Percentiles rank a stretch among this genome's conserved stretches.
phyloP scores from a whole-genome alignment of 1,284 basidiomycete genomes.

The Trichosporon inkin region DNA sequence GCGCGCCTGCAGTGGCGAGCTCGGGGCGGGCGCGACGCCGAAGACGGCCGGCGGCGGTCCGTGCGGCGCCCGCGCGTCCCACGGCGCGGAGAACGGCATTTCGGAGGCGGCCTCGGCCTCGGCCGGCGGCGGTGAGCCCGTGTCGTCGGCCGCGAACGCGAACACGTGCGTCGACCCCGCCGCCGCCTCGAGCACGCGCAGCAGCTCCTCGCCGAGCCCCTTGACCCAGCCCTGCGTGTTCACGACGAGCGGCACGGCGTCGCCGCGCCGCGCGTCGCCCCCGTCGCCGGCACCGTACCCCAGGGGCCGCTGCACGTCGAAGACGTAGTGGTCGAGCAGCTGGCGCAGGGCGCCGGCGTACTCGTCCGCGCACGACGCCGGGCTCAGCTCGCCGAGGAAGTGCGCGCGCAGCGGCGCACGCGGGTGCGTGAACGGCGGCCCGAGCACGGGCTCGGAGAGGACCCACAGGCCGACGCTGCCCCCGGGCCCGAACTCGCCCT shows the following conservation, averaged over 20 bases:
- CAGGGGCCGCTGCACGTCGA: slow-evolving; percentile 62
- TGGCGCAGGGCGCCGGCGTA: slow-evolving; percentile 70
- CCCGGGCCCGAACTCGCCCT: slow-evolving; percentile 86
- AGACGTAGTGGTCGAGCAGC: slow-evolving; percentile 65
- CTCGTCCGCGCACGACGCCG: slow-evolving; percentile 70
- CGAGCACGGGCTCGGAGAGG: slow-evolving; percentile 63
- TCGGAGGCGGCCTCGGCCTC: slow-evolving; percentile 22
- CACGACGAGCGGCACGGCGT: slow-evolving; percentile 75
- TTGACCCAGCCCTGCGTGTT: slow-evolving; percentile 98
- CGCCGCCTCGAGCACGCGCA: slow-evolving; percentile 63
- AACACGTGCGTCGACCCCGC: slow-evolving; percentile 65
- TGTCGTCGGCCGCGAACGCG: slow-evolving; percentile 50
- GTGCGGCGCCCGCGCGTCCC: not conserved
- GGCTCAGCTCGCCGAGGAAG: slow-evolving; percentile 75
- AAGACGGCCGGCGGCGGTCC: slow-evolving; percentile 7
- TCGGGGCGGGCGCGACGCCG: slow-evolving; percentile 38
- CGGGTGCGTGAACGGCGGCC: slow-evolving; percentile 80
- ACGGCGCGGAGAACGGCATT: slow-evolving; percentile 19
- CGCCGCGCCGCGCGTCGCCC: slow-evolving; percentile 48
- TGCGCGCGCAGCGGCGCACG: slow-evolving; percentile 69
- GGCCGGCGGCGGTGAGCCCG: slow-evolving; percentile 26
- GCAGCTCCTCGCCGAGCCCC: slow-evolving; percentile 82
- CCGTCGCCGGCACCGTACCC: slow-evolving; percentile 17
- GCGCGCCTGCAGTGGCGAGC: slow-evolving; percentile 50
- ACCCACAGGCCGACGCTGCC: slow-evolving; percentile 79